These are phyloP conservation scores for Hemerocallis citrina DNA, from an alignment of 106 monocot species.

Conservation along the genomic window DNA sequence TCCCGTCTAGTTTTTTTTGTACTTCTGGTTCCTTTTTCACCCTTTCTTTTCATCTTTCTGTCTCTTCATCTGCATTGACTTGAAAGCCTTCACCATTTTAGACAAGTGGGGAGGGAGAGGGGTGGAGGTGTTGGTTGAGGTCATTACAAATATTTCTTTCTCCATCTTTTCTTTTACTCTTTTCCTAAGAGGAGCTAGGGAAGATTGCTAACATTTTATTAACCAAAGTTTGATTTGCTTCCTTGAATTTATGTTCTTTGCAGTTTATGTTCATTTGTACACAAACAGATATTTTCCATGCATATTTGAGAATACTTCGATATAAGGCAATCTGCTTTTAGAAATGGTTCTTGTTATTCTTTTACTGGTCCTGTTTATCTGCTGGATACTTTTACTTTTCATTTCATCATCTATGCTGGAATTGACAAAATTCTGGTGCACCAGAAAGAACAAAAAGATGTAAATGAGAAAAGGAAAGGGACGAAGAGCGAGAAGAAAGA, in stretches of 20 bases:
- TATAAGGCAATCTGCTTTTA: background rate
- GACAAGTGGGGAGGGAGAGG: too few species aligned
- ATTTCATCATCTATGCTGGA: conserved; percentile 24
- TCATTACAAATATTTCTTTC: too few species aligned
- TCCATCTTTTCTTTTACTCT: too few species aligned
- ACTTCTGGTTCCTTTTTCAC: too few species aligned
- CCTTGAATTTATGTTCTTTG: background rate
- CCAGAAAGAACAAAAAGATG: conserved; percentile 21
- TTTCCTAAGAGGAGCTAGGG: too few species aligned
- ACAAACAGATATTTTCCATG: background rate
- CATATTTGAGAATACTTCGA: background rate
- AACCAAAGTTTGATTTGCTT: too few species aligned
- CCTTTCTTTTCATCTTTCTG: too few species aligned
- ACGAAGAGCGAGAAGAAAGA: conserved; percentile 15
- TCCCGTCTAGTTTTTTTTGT: too few species aligned
- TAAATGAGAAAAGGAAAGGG: conserved; percentile 6
- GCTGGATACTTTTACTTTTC: background rate
- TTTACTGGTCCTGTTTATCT: background rate
- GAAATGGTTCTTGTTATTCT: conserved; percentile 1
- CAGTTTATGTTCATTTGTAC: background rate
- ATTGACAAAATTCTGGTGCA: conserved; percentile 45
- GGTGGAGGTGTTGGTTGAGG: too few species aligned
- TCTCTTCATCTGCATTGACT: too few species aligned
- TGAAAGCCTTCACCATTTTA: too few species aligned
- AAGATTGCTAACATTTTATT: background rate